Evolutionary conservation across 2,329 filamentous ascomycete genomes (phyloP), one percentile per base, ranked within the genome.

Genomic region (Thielaviopsis populi): DNA sequence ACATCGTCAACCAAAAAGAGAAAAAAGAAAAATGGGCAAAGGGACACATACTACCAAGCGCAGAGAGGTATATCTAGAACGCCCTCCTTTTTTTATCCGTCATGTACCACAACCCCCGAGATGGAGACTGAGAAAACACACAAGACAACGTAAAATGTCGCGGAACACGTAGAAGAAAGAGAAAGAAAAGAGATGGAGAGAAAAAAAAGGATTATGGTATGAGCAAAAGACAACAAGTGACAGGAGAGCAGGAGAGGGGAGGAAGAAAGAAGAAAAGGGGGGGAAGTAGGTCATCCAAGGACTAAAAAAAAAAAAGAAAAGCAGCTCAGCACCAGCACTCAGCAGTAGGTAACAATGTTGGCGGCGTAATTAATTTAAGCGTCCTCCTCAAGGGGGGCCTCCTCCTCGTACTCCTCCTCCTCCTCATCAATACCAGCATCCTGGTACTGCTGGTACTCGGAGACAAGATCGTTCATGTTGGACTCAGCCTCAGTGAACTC

Each of bases 391-490:
- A 77, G 78, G 76, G 85, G 85, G 69, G 80, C 82, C 78, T 96
- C 91, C 82, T 94, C 90, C 72, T 87, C 88, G 75, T 95, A 91
- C 76, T 95, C 91, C 80, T 96, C 91, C 80, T 97, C 92, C 72
- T 90, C 92, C 79, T 99, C 94, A 67, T 94, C 95, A 78, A 96
- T 85, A 73, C 89, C 89, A 75, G 94, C 94, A 78, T 99, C 94
- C 85, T 99, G 94, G 86, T 99, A 99, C 80, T 99, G 94, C 85
- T 97, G 94, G 83, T 99, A 99, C 79, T 99, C 94, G 68, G 91
- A 95, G 73, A 99, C 92, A 75, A 99, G 82, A 78, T 99, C 94
- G 83, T 99, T 97, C 94, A 99, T 97, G 84, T 99, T 99, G 80
- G 89, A 95, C 87, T 99, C 94, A 72, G 94, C 94, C 85, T 99